Evolutionary conservation across 352 stramenopile species (phyloP).

Genomic region (Poterioochromonas sp.): DNA sequence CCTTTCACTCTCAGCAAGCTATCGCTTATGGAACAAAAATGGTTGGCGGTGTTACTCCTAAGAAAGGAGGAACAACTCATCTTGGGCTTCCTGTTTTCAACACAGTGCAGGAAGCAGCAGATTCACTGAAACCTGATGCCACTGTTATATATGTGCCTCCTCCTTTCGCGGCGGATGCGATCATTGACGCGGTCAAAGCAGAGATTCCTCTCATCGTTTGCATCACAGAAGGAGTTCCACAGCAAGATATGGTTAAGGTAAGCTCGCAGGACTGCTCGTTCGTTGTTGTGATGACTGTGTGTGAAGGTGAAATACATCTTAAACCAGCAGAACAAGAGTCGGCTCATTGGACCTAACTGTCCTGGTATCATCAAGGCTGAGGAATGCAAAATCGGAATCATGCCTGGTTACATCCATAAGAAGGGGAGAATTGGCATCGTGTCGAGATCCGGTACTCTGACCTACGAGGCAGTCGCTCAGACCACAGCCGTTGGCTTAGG

Average conservation of each 20-base stretch:
- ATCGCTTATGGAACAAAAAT: constrained; percentile 99
- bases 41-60: constrained; percentile 96
- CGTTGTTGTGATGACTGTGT: not conserved
- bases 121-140: constrained; percentile 73
- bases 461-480: constrained; percentile 97
- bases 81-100: constrained; percentile 98
- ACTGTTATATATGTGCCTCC: constrained; percentile 98
- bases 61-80: constrained; percentile 93
- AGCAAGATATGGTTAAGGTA: constrained; percentile 98
- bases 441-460: constrained; percentile 93
- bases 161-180: constrained; percentile 91
- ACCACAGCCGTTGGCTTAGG: constrained; percentile 89
- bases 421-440: constrained; percentile 97
- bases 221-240: constrained; percentile 98
- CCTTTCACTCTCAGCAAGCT: constrained; percentile 96
- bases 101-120: constrained; percentile 76
- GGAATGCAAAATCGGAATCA: constrained; percentile 99
- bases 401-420: constrained; percentile 98
- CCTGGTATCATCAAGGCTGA: constrained; percentile 99
- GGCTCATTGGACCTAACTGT: constrained; percentile 98
- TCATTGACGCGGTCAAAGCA: constrained; percentile 94
- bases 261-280: not conserved
- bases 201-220: constrained; percentile 62
- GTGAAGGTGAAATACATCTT: constrained; percentile 81
- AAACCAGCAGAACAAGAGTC: constrained; percentile 74